Base-by-base conservation (phyloP, 345 rosid genomes). In the Cardamine resedifolia region DNA sequence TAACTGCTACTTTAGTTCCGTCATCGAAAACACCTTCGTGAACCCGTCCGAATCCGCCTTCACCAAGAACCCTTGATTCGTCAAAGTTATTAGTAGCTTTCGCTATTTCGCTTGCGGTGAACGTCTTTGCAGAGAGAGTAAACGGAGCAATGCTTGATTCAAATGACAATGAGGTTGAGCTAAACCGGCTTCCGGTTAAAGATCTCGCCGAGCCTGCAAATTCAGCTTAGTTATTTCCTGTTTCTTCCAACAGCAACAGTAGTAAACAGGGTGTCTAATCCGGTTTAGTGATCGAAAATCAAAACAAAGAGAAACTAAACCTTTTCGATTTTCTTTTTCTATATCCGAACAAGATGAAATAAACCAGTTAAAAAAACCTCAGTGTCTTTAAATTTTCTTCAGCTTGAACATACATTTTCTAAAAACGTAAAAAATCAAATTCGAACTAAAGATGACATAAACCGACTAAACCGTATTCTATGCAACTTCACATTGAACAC, bases 21-120 rank as follows among this genome's bases (percentile, higher is more conserved):
- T 95, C 99, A 43, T 91, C 89, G 34, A 95, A 88, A 81, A 82
- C 77, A 60, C 97, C 99, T 56, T 87, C 77, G 16, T 88, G 88
- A 66, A 95, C 99, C 51, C 80, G 83, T 48, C 99, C 99, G 50
- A 95, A 95, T 23, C 97, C 99, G 21, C 99, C 99, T 84, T 95
- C 97, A 68, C 99, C 96, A 16, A 95, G 86, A 53, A 95, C 47
- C 82, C 83, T 83, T 45, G 93, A 81, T 74, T 66, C 83, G 57
- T 88, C 82, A 74, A 91, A 94, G 56, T 86, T 88, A 49, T 78
- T 71, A 1, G 97, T 91, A 66, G 99, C 99, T 79, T 70, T 89
- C 81, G 67, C 89, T 58, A 94, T 83, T 47, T 94, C 99, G 77
- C 76, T 85, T 64, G 81, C 71, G 47, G 85, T 88, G 77, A 83